A percentile compares a stretch with the other conserved stretches of the same genome.
phyloP scores from a whole-genome alignment of 2,329 filamentous ascomycete genomes.

The Aspergillus ochraceus region DNA sequence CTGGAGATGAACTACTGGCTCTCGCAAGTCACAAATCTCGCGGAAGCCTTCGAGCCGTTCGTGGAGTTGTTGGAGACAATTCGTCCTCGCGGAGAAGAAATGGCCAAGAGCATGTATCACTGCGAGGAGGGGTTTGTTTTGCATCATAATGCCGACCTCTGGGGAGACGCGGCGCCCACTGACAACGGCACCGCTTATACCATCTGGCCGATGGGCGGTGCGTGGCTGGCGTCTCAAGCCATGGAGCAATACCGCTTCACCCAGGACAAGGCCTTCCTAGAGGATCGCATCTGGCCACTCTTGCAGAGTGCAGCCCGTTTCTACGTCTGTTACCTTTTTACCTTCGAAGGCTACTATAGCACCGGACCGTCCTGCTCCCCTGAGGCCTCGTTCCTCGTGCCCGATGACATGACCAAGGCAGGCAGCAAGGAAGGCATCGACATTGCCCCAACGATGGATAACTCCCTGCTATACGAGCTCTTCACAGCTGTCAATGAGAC shows the following conservation, averaged over 20 bases:
- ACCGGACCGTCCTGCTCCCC: constrained; percentile 21
- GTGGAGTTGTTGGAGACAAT: constrained; percentile 42
- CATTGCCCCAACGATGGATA: constrained; percentile 46
- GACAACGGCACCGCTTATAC: constrained; percentile 40
- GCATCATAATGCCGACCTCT: constrained; percentile 59
- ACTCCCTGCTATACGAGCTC: constrained; percentile 42
- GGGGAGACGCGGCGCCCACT: constrained; percentile 55
- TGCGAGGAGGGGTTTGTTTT: constrained; percentile 52
- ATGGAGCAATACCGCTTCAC: constrained; percentile 59
- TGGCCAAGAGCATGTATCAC: constrained; percentile 54
- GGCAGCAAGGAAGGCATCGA: constrained; percentile 7
- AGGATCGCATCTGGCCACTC: constrained; percentile 13
- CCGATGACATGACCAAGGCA: constrained; percentile 1
- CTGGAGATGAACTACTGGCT: constrained; percentile 64
- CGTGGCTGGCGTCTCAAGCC: constrained; percentile 61
- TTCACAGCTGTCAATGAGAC: constrained; percentile 17
- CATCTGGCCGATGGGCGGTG: constrained; percentile 44
- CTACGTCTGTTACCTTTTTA: constrained; percentile 12
- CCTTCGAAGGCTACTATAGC: constrained; percentile 5
- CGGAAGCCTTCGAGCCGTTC: constrained; percentile 41
- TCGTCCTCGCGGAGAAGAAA: constrained; percentile 45
- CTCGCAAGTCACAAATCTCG: constrained; percentile 53
- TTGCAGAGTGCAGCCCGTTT: constrained; percentile 13
- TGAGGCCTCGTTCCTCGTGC: constrained; percentile 18
- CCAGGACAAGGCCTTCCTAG: constrained; percentile 14